These are phyloP conservation scores for Aspergillus nomiae DNA, from an alignment of 2,329 filamentous ascomycete species.

Conservation along the genomic window DNA sequence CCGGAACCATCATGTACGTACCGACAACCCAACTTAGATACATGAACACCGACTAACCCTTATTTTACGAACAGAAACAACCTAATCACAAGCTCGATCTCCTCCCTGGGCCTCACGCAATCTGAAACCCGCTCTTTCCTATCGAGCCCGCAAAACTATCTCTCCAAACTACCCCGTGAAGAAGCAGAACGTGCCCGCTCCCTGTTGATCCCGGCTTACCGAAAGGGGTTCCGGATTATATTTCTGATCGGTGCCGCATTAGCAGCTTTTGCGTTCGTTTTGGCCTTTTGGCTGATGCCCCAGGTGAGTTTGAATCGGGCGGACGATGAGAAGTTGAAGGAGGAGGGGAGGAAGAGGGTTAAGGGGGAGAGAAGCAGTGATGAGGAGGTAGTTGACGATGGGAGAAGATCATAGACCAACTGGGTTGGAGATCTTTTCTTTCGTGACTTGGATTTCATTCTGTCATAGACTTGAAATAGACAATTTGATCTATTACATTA, in stretches of 20 bases:
- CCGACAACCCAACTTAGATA: background rate
- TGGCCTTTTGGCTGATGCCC: conserved; percentile 40
- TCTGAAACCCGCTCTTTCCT: conserved; percentile 29
- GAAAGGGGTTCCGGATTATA: conserved; percentile 42
- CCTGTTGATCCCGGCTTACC: conserved; percentile 39
- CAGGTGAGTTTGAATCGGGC: conserved; percentile 33
- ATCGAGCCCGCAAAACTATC: conserved; percentile 31
- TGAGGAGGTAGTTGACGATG: conserved; percentile 3
- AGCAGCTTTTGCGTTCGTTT: conserved; percentile 36
- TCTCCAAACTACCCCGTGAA: conserved; percentile 27
- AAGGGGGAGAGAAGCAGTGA: conserved; percentile 18
- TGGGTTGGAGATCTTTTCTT: background rate
- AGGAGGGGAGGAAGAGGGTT: conserved; percentile 28
- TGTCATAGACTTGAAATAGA: background rate
- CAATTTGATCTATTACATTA: no score
- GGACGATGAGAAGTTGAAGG: conserved; percentile 34
- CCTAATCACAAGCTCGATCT: conserved; percentile 27
- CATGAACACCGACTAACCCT: background rate
- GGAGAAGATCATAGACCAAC: background rate
- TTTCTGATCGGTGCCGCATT: conserved; percentile 43
- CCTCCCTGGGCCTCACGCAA: conserved; percentile 25
- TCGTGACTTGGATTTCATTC: background rate
- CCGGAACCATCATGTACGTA: conserved; percentile 44
- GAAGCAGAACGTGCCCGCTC: conserved; percentile 29
- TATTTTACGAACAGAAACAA: conserved; percentile 30